Evolutionary conservation across 192 early-diverging fungal genomes (phyloP).

Genomic region (Jimgerdemannia flammicorona): DNA sequence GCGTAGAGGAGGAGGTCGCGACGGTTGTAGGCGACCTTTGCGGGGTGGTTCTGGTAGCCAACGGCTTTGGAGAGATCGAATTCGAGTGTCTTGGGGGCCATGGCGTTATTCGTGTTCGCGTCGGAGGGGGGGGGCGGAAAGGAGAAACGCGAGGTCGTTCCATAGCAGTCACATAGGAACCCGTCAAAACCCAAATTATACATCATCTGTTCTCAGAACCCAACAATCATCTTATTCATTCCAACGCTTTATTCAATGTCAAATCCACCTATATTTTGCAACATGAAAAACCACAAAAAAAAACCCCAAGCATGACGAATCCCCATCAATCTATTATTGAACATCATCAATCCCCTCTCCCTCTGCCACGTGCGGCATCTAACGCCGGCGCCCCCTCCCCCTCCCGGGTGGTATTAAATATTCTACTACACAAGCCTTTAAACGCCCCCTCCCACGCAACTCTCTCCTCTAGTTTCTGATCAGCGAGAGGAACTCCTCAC

Average conservation of each 20-base stretch:
- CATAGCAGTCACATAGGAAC: not conserved
- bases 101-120: not conserved
- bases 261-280: too few species aligned
- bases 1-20: slow-evolving; percentile 76
- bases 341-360: too few species aligned
- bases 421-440: not conserved
- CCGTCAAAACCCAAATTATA: too few species aligned
- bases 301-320: too few species aligned
- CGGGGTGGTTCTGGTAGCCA: not conserved
- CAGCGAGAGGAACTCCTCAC: slow-evolving; percentile 95
- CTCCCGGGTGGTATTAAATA: too few species aligned
- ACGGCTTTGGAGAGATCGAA: not conserved
- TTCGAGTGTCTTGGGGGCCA: not conserved
- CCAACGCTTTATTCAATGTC: too few species aligned
- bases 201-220: too few species aligned
- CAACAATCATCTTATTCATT: too few species aligned
- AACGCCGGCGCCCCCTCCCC: too few species aligned
- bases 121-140: not conserved
- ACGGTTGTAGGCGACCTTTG: slow-evolving; percentile 51
- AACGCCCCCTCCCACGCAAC: not conserved
- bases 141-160: not conserved
- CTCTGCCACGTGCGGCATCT: too few species aligned
- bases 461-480: slow-evolving; percentile 38
- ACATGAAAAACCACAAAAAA: too few species aligned
- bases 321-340: too few species aligned